Percentiles rank a stretch among this genome's conserved stretches.
phyloP scores from a whole-genome alignment of 2,329 filamentous ascomycete species.

The Ophiocordyceps sinensis region DNA sequence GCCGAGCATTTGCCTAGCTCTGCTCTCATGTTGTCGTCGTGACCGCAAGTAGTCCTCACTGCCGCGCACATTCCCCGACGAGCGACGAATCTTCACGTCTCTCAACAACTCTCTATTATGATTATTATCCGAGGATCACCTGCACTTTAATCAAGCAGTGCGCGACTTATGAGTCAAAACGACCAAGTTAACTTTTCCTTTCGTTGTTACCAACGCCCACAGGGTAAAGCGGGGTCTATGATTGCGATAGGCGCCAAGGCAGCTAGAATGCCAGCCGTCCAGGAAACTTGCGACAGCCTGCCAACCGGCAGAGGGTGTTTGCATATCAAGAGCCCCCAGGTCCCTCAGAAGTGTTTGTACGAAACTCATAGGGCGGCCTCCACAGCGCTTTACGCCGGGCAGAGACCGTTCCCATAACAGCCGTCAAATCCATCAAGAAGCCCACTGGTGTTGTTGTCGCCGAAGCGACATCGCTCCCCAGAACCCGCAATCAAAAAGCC shows the following conservation, averaged over 20 bases:
- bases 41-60: no score
- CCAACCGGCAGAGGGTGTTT: constrained; percentile 6
- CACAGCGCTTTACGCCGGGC: constrained; percentile 13
- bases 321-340: constrained; percentile 19
- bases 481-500: constrained; percentile 20
- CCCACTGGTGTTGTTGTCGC: constrained; percentile 15
- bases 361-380: background rate
- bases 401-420: constrained; percentile 5
- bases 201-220: background rate
- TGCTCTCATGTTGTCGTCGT: no score
- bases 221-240: no score
- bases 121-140: no score
- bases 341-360: constrained; percentile 22
- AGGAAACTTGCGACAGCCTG: background rate
- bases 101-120: no score
- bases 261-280: background rate
- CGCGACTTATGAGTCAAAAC: background rate
- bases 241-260: background rate
- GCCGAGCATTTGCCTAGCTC: no score
- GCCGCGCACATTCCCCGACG: no score
- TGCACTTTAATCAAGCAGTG: no score
- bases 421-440: constrained; percentile 26
- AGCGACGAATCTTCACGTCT: no score
- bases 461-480: constrained; percentile 11
- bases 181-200: background rate